A percentile compares a stretch with the other conserved stretches of the same genome.
phyloP scores from a whole-genome alignment of 1,284 basidiomycete genomes.

The Fomitopsis betulina region DNA sequence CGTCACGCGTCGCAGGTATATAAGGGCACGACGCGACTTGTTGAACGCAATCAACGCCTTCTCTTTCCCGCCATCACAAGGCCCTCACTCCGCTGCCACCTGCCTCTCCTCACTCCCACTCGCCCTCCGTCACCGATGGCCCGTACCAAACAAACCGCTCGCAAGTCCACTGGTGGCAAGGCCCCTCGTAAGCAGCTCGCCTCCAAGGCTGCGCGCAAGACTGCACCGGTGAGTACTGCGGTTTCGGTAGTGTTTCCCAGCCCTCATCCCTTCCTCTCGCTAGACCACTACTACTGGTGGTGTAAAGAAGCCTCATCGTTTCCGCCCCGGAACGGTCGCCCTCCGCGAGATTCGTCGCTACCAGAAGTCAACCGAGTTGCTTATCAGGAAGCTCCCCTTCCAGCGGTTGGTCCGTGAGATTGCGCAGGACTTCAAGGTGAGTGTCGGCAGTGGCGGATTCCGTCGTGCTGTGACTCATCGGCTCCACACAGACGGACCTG shows the following conservation, averaged over 20 bases:
- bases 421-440: conserved; percentile 89
- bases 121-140: conserved; percentile 31
- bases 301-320: conserved; percentile 96
- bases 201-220: conserved; percentile 76
- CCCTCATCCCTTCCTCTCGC: not conserved
- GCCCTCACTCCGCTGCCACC: conserved; percentile 8
- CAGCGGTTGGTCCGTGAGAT: conserved; percentile 92
- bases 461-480: conserved; percentile 5
- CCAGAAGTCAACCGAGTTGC: conserved; percentile 93
- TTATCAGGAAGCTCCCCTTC: conserved; percentile 93
- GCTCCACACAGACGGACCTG: conserved; percentile 60
- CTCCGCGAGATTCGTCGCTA: conserved; percentile 97
- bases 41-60: conserved; percentile 17
- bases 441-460: conserved; percentile 22
- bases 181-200: conserved; percentile 91
- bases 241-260: not conserved
- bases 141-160: conserved; percentile 78
- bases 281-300: conserved; percentile 67
- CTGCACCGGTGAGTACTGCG: conserved; percentile 38
- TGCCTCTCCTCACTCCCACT: conserved; percentile 2
- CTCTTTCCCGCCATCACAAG: conserved; percentile 18
- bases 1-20: conserved; percentile 21
- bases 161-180: conserved; percentile 85
- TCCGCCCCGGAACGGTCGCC: conserved; percentile 96
- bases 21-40: conserved; percentile 20